Evolutionary conservation across 768 basidiomycete genomes (phyloP), one percentile per base, ranked within the genome.

Genomic region (Flagelloscypha sp.): DNA sequence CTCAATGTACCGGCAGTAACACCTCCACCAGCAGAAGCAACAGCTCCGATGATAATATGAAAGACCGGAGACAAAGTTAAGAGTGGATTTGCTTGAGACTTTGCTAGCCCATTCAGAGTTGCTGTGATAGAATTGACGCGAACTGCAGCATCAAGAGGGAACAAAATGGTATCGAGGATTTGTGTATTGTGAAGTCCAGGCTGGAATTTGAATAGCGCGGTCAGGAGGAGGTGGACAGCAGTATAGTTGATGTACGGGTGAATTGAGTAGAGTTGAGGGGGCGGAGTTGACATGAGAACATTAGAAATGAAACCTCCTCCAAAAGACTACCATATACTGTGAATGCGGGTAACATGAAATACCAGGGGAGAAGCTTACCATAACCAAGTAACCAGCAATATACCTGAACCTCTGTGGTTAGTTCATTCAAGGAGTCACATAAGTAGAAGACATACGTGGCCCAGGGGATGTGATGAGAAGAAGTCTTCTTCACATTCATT

Each of bases 61-160:
- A 68, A 63, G 8, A 74, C 47, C 1, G 62, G 53, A 3, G 70
- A 72, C 9, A 42, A 32, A 20, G 48, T 42, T 30, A 72, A 61
- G 13, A 56, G 51, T 1, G 56, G 56, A 30, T 63, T 53, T 6
- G 66, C 50, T 9, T 46, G 50, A 17, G 41, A 27, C 6, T 36
- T 13, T n/a, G 33, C 17, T 36, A 70, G 56, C 24, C 58, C 57
- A 8, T 56, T 46, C 6, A 71, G 48, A 8, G 60, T 55, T 19
- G 46, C 42, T 0, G 59, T 56, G 21, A 74, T 55, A 1, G 69
- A 56, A 35, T 54, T 62, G 8, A 61, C 59, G 29, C 71, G 63
- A 21, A 75, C 55, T 15, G 72, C 47, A 12, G 65, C 69, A 42
- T 75, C 73, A 20, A 73, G 40, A 2, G 70, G 70, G 49, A 69